Evolutionary conservation across 2,329 filamentous ascomycete species (phyloP), one percentile per base, ranked within the genome.

Genomic region (Colletotrichum kahawae): DNA sequence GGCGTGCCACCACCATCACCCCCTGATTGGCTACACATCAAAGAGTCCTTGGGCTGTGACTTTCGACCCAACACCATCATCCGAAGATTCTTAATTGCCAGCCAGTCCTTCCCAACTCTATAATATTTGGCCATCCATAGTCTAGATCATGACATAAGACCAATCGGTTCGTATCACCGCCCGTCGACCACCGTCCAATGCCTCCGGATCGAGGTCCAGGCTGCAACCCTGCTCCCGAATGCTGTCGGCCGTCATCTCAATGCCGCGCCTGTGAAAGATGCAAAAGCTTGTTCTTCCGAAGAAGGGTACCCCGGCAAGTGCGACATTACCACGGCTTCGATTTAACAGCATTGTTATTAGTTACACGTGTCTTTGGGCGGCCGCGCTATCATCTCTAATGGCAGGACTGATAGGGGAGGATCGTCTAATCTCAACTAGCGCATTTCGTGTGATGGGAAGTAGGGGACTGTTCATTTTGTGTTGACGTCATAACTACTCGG

Each of bases 381-480:
- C 54, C 18, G 9, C 31, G 29, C 57, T 75, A 67, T 24, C 69
- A 51, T 24, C 8, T 51, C 9, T 33, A 33, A 67, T 75, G 21
- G 21, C 21, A 31, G 57, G 18, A 57, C 63, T 62, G 27, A 27
- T 27, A 31, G 48, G 56, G 29, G 38, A 51, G 43, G 43, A 60
- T 64, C 69, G 21, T 71, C 67, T 54, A 63, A 74, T 71, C 67
- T 62, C 60, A 66, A 27, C 38, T 75, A 75, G 69, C 72, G 72
- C 43, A 57, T 48, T 59, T 57, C 29, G 63, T 75, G 34, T 70
- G 57, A 27, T 68, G 43, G 57, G 36, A 68, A 68, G 63, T 43
- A 73, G 71, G 69, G 63, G 63, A 72, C 63, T 56, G 14, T 60
- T 36, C 67, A 65, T 34, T 65, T 31, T 10, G 24, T 59, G 34